A percentile compares a stretch with the other conserved stretches of the same genome.
Evolutionary conservation across 352 stramenopile genomes (phyloP).

Genomic region (Peronospora belbahrii): DNA sequence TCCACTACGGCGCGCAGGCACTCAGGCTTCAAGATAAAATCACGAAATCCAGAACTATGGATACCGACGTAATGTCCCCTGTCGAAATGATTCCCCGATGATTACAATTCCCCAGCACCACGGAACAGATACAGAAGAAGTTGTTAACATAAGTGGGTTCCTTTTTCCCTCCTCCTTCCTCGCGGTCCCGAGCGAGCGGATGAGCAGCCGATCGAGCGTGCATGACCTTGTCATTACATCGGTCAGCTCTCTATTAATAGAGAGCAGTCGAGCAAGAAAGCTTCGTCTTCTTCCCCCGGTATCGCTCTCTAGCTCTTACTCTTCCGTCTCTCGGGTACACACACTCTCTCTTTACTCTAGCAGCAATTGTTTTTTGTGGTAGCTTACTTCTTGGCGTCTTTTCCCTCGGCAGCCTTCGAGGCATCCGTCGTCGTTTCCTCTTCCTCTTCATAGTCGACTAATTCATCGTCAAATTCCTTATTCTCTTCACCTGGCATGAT

Average conservation of each 20-base stretch:
- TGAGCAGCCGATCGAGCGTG: slow-evolving; percentile 14
- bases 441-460: slow-evolving; percentile 87
- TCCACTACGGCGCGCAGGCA: slow-evolving; percentile 97
- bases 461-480: slow-evolving; percentile 85
- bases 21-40: slow-evolving; percentile 99
- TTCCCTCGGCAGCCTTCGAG: slow-evolving; percentile 70
- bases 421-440: slow-evolving; percentile 74
- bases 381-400: slow-evolving; percentile 85
- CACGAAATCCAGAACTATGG: slow-evolving; percentile 98
- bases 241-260: neutral
- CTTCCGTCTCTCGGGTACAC: slow-evolving; percentile 13
- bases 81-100: slow-evolving; percentile 17
- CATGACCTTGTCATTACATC: slow-evolving; percentile 22
- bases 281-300: slow-evolving; percentile 12
- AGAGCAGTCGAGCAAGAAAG: slow-evolving; percentile 15
- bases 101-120: slow-evolving; percentile 22
- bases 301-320: slow-evolving; percentile 13
- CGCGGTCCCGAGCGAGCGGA: slow-evolving; percentile 13
- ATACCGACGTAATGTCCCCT: slow-evolving; percentile 99
- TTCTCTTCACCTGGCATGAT: slow-evolving; percentile 78
- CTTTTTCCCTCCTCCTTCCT: slow-evolving; percentile 8
- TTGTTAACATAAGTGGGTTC: slow-evolving; percentile 61
- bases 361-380: slow-evolving; percentile 47
- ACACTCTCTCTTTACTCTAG: slow-evolving; percentile 9
- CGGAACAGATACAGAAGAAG: slow-evolving; percentile 81